Evolutionary conservation across 176 grass and related monocot genomes (phyloP), one percentile per base, ranked within the genome.

Genomic region (Stipa capillata): DNA sequence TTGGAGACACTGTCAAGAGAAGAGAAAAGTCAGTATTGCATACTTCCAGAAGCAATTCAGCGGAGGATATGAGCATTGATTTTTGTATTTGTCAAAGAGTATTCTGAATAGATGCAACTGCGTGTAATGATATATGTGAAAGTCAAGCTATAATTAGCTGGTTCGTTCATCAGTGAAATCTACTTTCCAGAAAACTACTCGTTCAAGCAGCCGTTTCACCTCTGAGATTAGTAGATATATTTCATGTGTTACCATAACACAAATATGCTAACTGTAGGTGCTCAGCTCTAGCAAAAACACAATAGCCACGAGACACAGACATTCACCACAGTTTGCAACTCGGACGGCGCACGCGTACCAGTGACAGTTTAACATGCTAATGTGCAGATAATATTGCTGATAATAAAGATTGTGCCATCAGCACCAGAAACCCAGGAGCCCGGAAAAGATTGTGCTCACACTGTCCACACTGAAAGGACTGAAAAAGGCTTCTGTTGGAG

Each of bases 401-500:
- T 58, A 77, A 36, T 11, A 79, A 74, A 79, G 23, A 42, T 21
- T 60, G 80, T 65, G 75, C 56, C 4, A 70, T 9, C 45, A 28
- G 34, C 56, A 41, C 36, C 43, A 79, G 76, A 79, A 75, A 84
- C 50, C 24, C 59, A 66, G 58, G 8, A 50, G n/a, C 31, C 40
- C 23, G 35, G 74, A 12, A 79, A 74, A 73, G 28, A 84, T 58
- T 24, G 80, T 50, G 75, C 47, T 71, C 78, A 72, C 45, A 65
- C 27, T 45, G 70, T 77, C 72, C 71, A 70, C 68, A 72, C 62
- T 32, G 69, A 23, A 42, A 48, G 52, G 21, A 57, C 25, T 36
- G 16, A 71, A 23, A 77, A 89, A 89, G 70, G 79, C 77, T 49
- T 66, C 65, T 27, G 24, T 86, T 86, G 65, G 79, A 77, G 55